phyloP scores from a whole-genome alignment of 306 rosid genomes.

The Geum urbanum region DNA sequence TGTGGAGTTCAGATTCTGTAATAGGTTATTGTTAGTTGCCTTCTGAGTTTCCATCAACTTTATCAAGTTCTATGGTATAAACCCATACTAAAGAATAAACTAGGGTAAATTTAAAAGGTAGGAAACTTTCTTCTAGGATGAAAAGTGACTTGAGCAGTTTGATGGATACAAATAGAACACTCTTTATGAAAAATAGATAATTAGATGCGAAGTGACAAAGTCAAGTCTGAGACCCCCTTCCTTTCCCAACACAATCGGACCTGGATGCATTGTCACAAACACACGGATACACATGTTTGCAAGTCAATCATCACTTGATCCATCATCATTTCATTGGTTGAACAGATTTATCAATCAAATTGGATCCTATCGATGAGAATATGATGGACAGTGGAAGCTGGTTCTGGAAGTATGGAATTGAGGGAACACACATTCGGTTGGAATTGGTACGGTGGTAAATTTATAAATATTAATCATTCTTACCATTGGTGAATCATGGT shows the following conservation, averaged over 20 bases:
- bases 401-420: constrained; percentile 73
- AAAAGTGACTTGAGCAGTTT: neutral
- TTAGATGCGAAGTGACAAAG: neutral
- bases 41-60: neutral
- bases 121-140: neutral
- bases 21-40: neutral
- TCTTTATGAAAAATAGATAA: neutral
- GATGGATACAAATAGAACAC: neutral
- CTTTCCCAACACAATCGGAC: neutral
- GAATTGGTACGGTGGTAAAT: constrained; percentile 53
- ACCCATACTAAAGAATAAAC: neutral
- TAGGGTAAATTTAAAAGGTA: neutral
- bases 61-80: neutral
- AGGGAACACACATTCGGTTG: constrained; percentile 58
- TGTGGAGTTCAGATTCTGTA: constrained; percentile 9
- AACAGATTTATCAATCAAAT: constrained; percentile 51
- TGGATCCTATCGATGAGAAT: constrained; percentile 51
- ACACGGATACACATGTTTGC: neutral
- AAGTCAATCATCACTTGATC: neutral
- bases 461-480: constrained; percentile 10
- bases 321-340: constrained; percentile 5
- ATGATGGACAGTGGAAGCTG: constrained; percentile 80
- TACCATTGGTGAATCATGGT: constrained; percentile 71
- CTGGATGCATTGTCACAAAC: neutral
- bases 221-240: constrained; percentile 1